Evolutionary conservation across 768 basidiomycete species (phyloP), one percentile per base, ranked within the genome.

Genomic region (Daedaleopsis nitida): DNA sequence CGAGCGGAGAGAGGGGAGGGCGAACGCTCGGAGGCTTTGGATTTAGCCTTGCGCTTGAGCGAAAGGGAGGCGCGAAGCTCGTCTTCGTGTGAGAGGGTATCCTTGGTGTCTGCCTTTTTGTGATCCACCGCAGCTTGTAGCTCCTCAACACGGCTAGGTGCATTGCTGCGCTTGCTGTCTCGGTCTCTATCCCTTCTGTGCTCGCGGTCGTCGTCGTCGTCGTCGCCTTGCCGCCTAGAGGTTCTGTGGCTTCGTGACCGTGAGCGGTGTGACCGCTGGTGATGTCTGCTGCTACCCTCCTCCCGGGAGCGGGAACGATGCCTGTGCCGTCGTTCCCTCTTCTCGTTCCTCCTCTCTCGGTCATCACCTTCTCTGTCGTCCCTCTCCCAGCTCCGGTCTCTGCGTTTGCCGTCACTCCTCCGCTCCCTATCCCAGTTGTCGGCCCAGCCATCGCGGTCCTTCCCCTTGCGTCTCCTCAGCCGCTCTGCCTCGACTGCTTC

Each of bases 401-500:
- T 77, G 68, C 78, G 82, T 65, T 73, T 77, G 70, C 85, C 69
- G 47, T 67, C 65, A 35, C 62, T 68, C 32, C 65, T 83, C 76
- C 69, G 83, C 74, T 81, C 81, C 47, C 80, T 74, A 58, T 86
- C 85, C 80, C 69, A 66, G 21, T 72, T 72, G 65, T 71, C 68
- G 19, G 69, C 68, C 65, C 81, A 84, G 24, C 76, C 70, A 50
- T 55, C 49, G 19, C 69, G 69, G 35, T 72, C 73, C 14, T 55
- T 58, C 51, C 73, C 73, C 66, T 70, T 72, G 51, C 71, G 66
- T 50, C 79, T 74, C 58, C 82, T 73, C 64, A 82, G 73, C 61
- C 82, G 80, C 72, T 87, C 87, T 2, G 89, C 91, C 43, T 83
- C 83, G 5, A 78, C 82, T 32, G 92, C 92, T 73, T 94, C 92